phyloP scores from a whole-genome alignment of 805 yeast species.

The Saccharomyces paradoxus region DNA sequence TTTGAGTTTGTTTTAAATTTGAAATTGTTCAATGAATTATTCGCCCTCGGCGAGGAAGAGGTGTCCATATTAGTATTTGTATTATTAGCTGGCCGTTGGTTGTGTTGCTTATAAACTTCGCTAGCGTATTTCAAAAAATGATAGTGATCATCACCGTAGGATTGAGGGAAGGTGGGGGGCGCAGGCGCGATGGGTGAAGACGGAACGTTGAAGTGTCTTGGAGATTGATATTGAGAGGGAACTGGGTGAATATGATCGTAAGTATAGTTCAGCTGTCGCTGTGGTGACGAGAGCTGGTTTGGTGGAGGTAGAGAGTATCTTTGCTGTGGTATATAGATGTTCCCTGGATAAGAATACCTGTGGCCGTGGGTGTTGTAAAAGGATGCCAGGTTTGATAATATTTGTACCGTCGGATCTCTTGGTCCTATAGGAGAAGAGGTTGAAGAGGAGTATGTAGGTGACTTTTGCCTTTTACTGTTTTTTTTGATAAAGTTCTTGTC shows the following conservation, averaged over 20 bases:
- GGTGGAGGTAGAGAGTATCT: not conserved
- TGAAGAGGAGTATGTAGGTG: not conserved
- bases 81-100: not conserved
- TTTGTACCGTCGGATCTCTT: conserved; percentile 16
- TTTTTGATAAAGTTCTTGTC: not conserved
- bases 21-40: not conserved
- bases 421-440: not conserved
- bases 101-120: not conserved
- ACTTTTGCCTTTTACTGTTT: not conserved
- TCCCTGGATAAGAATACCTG: not conserved
- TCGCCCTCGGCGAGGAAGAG: not conserved
- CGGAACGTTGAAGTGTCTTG: not conserved
- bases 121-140: not conserved
- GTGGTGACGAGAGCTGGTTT: not conserved
- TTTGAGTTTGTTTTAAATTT: not conserved
- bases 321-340: not conserved
- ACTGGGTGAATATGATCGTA: not conserved
- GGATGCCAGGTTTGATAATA: conserved; percentile 19
- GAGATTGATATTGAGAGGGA: not conserved
- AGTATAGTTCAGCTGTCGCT: not conserved
- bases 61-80: not conserved
- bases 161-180: not conserved
- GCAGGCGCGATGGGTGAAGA: not conserved
- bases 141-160: not conserved
- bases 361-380: conserved; percentile 7